These are phyloP conservation scores for Castanospermum australe DNA, from an alignment of 306 rosid species.

Conservation along the genomic window DNA sequence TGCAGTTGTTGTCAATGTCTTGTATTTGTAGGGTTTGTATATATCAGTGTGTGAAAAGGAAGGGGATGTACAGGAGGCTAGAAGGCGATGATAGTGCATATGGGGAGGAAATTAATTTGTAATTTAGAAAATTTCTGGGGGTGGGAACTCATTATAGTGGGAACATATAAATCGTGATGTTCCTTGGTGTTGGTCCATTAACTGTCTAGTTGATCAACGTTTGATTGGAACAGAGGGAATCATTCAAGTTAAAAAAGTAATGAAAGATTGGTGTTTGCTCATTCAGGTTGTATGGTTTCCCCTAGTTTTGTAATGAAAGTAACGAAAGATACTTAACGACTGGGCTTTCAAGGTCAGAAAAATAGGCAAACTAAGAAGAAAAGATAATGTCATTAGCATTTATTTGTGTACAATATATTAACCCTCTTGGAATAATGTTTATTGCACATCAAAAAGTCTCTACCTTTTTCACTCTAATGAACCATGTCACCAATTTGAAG, in stretches of 20 bases:
- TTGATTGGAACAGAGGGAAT: not conserved
- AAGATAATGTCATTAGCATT: not conserved
- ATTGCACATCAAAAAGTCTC: no score
- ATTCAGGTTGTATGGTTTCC: not conserved
- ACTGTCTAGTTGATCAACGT: not conserved
- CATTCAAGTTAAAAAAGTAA: not conserved
- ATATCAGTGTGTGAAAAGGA: constrained; percentile 5
- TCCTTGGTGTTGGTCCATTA: not conserved
- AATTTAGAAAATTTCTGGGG: constrained; percentile 6
- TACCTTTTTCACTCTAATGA: no score
- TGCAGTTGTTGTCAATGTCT: constrained; percentile 29
- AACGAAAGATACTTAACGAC: not conserved
- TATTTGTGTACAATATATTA: no score
- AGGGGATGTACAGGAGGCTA: constrained; percentile 48
- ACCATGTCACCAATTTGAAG: no score
- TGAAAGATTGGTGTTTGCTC: not conserved
- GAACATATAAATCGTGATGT: constrained; percentile 14
- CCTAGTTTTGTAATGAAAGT: not conserved
- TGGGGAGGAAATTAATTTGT: constrained; percentile 14
- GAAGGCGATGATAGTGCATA: constrained; percentile 18
- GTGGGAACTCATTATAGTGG: not conserved
- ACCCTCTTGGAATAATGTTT: no score
- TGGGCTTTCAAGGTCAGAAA: not conserved
- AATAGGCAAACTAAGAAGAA: not conserved
- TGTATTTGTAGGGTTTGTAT: constrained; percentile 21